Evolutionary conservation across 495 filamentous ascomycete species (phyloP), one percentile per base, ranked within the genome.

Genomic region (Daldinia loculata): DNA sequence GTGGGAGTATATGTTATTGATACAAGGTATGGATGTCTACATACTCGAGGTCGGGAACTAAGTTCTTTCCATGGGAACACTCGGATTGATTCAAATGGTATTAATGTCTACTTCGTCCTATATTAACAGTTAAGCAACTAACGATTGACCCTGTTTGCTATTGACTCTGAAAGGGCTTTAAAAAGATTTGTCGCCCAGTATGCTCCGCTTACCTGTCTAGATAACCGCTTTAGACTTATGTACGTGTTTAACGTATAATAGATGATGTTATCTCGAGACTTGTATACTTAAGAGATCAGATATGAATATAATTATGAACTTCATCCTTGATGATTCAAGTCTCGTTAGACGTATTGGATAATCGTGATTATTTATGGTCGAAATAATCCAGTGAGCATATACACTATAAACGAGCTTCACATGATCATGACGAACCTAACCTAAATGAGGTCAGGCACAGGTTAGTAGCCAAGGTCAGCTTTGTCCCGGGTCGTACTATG

Each of bases 1-100:
- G 55, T 39, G 15, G 29, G 41, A 24, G 39, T 52, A 62, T 51
- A n/a, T 36, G 53, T 36, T 56, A 34, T 43, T 38, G 32, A 48
- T 17, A 22, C 5, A 19, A 24, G 43, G 3, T 30, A 29, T 5
- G 55, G 41, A 32, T 53, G 22, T 27, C 6, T 38, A 43, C 14
- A 19, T 57, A 19, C 29, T 38, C 24, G 15, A 17, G 27, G 39
- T 50, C 14, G 22, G 41, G 19, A 58, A 22, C 4, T 15, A 39
- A 27, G 63, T n/a, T n/a, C n/a, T n/a, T 67, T 22, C 19, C 39
- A 1, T 19, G 14, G 22, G 14, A 48, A 43, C 48, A 34, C 6
- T 19, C 26, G 56, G 57, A 55, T 48, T 67, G 57, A 41, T 61
- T 32, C 14, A n/a, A 6, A 14, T 30, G 12, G 0, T 53, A 30